Conservation (phyloP, 352 stramenopile species). For the Globisporangium heterothallicum region DNA sequence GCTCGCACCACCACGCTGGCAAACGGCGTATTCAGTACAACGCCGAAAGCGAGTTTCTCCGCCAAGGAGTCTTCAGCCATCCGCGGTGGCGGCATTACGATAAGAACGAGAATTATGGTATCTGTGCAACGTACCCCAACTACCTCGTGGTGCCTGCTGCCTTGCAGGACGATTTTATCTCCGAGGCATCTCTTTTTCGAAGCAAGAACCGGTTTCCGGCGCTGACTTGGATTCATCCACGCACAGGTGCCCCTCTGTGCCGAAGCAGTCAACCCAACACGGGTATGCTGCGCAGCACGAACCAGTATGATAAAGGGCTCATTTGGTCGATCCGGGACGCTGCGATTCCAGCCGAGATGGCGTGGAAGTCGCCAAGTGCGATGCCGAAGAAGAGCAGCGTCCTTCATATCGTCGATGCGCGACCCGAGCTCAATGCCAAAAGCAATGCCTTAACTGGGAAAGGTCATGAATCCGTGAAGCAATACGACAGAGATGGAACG, state of each 20-base stretch:
- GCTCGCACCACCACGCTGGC: conserved; percentile 23
- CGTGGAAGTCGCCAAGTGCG: conserved; percentile 15
- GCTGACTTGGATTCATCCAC: conserved; percentile 88
- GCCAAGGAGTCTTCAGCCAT: conserved; percentile 59
- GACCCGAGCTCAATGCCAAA: conserved; percentile 88
- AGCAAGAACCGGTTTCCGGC: conserved; percentile 75
- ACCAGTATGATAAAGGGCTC: conserved; percentile 86
- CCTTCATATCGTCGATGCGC: conserved; percentile 87
- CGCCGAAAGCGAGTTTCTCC: conserved; percentile 45
- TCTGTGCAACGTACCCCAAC: conserved; percentile 67
- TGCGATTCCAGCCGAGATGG: conserved; percentile 43
- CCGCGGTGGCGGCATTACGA: conserved; percentile 57
- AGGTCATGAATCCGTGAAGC: conserved; percentile 85
- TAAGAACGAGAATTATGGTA: conserved; percentile 62
- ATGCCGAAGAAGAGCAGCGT: conserved; percentile 69
- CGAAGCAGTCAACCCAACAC: conserved; percentile 94
- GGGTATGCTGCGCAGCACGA: conserved; percentile 91
- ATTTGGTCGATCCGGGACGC: conserved; percentile 85
- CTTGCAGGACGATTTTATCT: conserved; percentile 65
- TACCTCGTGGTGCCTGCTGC: conserved; percentile 65
- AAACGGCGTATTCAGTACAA: conserved; percentile 76
- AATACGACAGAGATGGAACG: conserved; percentile 74
- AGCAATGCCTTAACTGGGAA: conserved; percentile 88
- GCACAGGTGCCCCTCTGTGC: conserved; percentile 90
- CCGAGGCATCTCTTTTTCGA: conserved; percentile 57